These are phyloP conservation scores for Fragaria iinumae DNA, from an alignment of 306 rosid genomes.

Conservation along the genomic window DNA sequence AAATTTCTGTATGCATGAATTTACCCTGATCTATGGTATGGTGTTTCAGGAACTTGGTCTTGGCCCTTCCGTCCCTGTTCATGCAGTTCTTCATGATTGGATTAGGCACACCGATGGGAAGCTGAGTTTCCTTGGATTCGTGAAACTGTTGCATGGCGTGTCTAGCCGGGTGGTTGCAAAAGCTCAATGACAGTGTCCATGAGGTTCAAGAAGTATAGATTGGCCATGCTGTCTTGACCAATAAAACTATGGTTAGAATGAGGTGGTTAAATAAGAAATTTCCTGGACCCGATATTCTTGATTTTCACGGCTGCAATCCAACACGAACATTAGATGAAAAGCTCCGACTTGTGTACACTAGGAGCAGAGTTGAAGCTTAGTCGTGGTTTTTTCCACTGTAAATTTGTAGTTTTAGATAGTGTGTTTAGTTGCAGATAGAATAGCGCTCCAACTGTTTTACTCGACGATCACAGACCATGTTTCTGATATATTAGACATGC, in stretches of 20 bases:
- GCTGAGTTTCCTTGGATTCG: constrained; percentile 89
- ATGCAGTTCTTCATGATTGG: constrained; percentile 93
- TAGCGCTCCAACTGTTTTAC: constrained; percentile 31
- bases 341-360: constrained; percentile 19
- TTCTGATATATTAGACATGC: constrained; percentile 40
- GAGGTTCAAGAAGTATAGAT: constrained; percentile 29
- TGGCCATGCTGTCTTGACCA: constrained; percentile 31
- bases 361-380: constrained; percentile 24
- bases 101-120: constrained; percentile 90
- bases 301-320: constrained; percentile 13
- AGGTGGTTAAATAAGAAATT: constrained; percentile 15
- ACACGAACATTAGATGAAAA: constrained; percentile 2
- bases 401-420: constrained; percentile 41
- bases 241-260: constrained; percentile 28
- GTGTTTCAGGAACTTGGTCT: constrained; percentile 86
- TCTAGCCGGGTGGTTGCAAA: constrained; percentile 57
- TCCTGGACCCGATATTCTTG: background rate
- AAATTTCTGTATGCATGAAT: background rate
- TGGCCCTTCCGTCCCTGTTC: constrained; percentile 86
- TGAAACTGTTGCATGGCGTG: constrained; percentile 77
- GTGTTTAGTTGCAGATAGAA: constrained; percentile 44
- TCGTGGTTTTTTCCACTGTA: constrained; percentile 47
- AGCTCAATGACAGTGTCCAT: constrained; percentile 44
- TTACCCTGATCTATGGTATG: constrained; percentile 31
- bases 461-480: constrained; percentile 28